phyloP scores from a whole-genome alignment of 73 alveolate species.

The Diophrys appendiculata region DNA sequence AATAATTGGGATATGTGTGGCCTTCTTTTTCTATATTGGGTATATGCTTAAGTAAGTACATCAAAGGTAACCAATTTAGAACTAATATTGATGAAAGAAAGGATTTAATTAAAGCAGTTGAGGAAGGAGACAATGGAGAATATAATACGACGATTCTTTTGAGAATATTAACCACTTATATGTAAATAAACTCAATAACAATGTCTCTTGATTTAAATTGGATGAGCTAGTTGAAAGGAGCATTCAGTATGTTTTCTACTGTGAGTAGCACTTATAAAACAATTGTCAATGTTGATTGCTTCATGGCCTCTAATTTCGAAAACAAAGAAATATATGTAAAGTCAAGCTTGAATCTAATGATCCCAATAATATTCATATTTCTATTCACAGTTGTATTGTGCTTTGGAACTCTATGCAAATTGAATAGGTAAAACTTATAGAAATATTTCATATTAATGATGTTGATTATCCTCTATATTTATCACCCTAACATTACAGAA shows the following conservation, averaged over 20 bases:
- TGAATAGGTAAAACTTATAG: background rate
- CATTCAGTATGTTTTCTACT: background rate
- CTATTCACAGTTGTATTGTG: background rate
- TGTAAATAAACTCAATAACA: background rate
- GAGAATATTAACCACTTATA: background rate
- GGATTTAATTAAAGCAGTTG: background rate
- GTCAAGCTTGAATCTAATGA: background rate
- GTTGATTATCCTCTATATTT: background rate
- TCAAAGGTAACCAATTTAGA: too few relatives aligned
- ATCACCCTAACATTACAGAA: conserved; percentile 4
- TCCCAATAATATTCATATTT: background rate
- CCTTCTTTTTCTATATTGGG: background rate
- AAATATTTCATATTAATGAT: background rate
- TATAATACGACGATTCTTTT: background rate
- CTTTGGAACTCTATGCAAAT: background rate
- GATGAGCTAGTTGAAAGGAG: background rate
- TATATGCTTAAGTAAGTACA: too few relatives aligned
- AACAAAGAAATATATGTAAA: background rate
- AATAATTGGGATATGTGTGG: conserved; percentile 10
- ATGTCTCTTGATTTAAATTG: background rate
- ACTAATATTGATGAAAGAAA: background rate
- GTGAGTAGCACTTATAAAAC: background rate
- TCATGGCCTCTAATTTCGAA: background rate
- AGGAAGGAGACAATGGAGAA: background rate
- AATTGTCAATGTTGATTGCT: background rate